Percentiles rank a stretch among this genome's conserved stretches.
Evolutionary conservation across 176 grass and related monocot species (phyloP).

Genomic region (Carex scoparia): DNA sequence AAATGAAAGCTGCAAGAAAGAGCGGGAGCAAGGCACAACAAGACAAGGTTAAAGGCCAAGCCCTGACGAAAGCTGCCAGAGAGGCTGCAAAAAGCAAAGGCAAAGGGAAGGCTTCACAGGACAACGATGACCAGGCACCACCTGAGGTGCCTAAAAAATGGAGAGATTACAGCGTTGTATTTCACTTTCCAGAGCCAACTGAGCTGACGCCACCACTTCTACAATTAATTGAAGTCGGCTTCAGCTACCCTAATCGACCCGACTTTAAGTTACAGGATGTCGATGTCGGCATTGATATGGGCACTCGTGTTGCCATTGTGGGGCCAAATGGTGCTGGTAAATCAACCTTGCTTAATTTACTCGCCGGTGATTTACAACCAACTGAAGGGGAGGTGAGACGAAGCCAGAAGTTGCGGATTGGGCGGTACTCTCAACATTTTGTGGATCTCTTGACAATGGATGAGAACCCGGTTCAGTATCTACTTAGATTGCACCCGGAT

Average conservation of each 20-base stretch:
- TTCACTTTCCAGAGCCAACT: slow-evolving; percentile 94
- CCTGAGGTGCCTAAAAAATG: slow-evolving; percentile 71
- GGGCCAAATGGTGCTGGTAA: slow-evolving; percentile 96
- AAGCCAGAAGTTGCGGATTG: slow-evolving; percentile 92
- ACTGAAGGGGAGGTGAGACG: slow-evolving; percentile 67
- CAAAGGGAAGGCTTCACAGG: slow-evolving; percentile 59
- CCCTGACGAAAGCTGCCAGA: slow-evolving; percentile 58
- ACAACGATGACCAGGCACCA: slow-evolving; percentile 50
- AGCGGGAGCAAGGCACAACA: slow-evolving; percentile 78
- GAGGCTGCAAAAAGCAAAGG: slow-evolving; percentile 80
- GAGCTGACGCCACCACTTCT: slow-evolving; percentile 88
- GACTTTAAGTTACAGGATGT: slow-evolving; percentile 83
- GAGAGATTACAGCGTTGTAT: slow-evolving; percentile 91
- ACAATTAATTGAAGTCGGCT: slow-evolving; percentile 86
- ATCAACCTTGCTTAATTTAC: slow-evolving; percentile 90
- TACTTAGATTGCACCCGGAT: slow-evolving; percentile 84
- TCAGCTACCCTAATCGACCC: slow-evolving; percentile 66
- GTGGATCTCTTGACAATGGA: slow-evolving; percentile 95
- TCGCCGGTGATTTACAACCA: slow-evolving; percentile 85
- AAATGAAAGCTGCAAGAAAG: slow-evolving; percentile 79
- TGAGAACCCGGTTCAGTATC: slow-evolving; percentile 90
- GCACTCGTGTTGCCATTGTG: slow-evolving; percentile 88
- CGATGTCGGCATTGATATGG: slow-evolving; percentile 98
- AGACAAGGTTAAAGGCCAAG: slow-evolving; percentile 89
- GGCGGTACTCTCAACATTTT: slow-evolving; percentile 93